Evolutionary conservation across 805 yeast genomes (phyloP), one percentile per base, ranked within the genome.

Genomic region (Suhomyces emberorum): DNA sequence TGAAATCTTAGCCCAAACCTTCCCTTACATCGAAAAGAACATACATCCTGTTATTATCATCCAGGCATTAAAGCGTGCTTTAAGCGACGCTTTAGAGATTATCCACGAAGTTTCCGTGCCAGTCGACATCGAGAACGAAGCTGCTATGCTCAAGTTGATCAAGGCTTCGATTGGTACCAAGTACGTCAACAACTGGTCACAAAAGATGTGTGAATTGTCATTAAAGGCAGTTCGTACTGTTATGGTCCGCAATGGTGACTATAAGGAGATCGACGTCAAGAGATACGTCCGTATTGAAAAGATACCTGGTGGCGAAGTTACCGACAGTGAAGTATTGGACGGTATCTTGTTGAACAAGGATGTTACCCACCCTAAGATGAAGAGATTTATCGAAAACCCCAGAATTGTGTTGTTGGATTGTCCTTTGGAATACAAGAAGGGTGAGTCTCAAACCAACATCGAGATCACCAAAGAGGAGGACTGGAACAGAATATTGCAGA

Each of bases 331-430:
- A 45, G 96, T 93, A 11, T 72, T 93, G 54, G 89, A 85, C 54
- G 99, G 99, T 46, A 83, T 91, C 35, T 69, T 93, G 66, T 75
- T 93, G 52, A 93, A 93, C 70, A 93, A 93, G 65, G 99, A 93
- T 58, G 95, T 93, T 39, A 88, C 95, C n/a, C 99, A 93, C 65
- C 98, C 99, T 45, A 88, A 89, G 63, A 93, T 93, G 99, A 82
- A 82, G 51, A 81, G 99, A 60, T 57, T 70, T 51, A 84, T 93
- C 49, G 85, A 83, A 59, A 85, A 88, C 54, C 99, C 99, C 34
- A 77, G 91, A 46, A 78, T 93, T 37, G 76, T 93, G 14, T 73
- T 93, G 48, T 74, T 93, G 50, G 99, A 93, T 66, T 89, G 97
- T 65, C 97, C 99, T 9, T 73, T 93, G 52, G 99, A 93, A 67